These are phyloP conservation scores for Dryas integrifolia DNA, from an alignment of 331 rosid genomes.

Conservation along the genomic window DNA sequence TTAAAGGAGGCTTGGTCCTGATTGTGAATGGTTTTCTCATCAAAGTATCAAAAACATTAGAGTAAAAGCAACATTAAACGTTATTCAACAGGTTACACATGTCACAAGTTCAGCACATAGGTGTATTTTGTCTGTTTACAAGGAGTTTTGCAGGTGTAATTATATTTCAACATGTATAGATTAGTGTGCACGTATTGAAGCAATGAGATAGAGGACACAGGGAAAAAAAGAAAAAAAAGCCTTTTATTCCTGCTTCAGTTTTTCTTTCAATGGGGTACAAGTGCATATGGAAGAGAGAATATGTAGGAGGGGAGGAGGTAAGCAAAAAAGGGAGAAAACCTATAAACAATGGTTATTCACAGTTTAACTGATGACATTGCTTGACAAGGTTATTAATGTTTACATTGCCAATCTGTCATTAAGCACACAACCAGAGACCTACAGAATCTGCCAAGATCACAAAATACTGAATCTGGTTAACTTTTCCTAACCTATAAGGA, in stretches of 20 bases:
- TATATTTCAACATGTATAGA: background rate
- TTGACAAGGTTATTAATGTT: too few species aligned
- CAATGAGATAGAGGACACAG: background rate
- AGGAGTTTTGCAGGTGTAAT: background rate
- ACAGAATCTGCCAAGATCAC: too few species aligned
- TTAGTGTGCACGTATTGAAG: background rate
- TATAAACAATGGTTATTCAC: too few species aligned
- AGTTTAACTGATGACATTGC: too few species aligned
- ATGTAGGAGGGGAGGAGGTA: too few species aligned
- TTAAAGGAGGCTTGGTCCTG: background rate
- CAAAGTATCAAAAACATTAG: background rate
- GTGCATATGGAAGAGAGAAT: too few species aligned
- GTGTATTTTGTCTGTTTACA: background rate
- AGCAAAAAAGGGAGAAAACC: too few species aligned
- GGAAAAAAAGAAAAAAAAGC: background rate
- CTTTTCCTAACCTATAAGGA: background rate
- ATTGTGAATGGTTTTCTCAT: conserved; percentile 1
- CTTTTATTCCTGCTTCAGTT: too few species aligned
- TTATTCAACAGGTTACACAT: background rate
- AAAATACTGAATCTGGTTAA: background rate
- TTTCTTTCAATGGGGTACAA: too few species aligned
- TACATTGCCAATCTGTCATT: too few species aligned
- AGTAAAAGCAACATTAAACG: background rate
- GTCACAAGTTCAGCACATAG: background rate
- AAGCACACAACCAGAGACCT: too few species aligned